phyloP scores from a whole-genome alignment of 352 stramenopile genomes.

The Phytophthora sojae region DNA sequence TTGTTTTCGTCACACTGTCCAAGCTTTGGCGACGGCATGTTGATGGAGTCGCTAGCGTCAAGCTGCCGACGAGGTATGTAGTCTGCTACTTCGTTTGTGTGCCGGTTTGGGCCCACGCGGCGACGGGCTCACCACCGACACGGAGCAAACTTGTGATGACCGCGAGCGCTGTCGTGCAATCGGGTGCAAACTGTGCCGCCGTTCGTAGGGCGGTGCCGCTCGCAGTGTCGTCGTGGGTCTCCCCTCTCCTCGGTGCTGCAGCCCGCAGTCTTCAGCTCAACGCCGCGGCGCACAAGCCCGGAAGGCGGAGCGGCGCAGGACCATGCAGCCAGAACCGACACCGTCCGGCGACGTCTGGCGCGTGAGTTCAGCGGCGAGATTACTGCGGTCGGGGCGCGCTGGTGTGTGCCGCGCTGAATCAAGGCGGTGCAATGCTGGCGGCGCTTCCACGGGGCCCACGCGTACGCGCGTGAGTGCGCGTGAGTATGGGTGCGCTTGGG shows the following conservation, averaged over 20 bases:
- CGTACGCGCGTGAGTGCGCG: slow-evolving; percentile 6
- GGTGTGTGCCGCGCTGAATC: background rate
- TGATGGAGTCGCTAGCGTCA: background rate
- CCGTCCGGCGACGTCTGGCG: slow-evolving; percentile 17
- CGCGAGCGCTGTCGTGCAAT: background rate
- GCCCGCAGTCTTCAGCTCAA: background rate
- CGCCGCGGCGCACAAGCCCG: background rate
- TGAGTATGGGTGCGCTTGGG: slow-evolving; percentile 17
- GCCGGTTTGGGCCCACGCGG: background rate
- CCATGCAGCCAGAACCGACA: slow-evolving; percentile 24
- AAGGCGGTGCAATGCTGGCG: background rate
- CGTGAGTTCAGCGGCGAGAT: slow-evolving; percentile 26
- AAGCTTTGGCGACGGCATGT: too few relatives aligned
- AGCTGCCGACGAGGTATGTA: background rate
- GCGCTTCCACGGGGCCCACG: background rate
- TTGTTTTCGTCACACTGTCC: too few relatives aligned
- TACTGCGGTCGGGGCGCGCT: slow-evolving; percentile 14
- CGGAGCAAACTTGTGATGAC: background rate
- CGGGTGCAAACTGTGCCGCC: background rate
- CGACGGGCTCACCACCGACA: background rate
- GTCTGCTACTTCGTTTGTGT: background rate
- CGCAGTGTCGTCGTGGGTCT: background rate
- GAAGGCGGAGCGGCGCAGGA: background rate
- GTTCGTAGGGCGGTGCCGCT: background rate
- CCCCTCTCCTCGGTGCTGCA: background rate